Evolutionary conservation across 768 basidiomycete species (phyloP).

Genomic region (Krasilnikovozyma curviuscula): DNA sequence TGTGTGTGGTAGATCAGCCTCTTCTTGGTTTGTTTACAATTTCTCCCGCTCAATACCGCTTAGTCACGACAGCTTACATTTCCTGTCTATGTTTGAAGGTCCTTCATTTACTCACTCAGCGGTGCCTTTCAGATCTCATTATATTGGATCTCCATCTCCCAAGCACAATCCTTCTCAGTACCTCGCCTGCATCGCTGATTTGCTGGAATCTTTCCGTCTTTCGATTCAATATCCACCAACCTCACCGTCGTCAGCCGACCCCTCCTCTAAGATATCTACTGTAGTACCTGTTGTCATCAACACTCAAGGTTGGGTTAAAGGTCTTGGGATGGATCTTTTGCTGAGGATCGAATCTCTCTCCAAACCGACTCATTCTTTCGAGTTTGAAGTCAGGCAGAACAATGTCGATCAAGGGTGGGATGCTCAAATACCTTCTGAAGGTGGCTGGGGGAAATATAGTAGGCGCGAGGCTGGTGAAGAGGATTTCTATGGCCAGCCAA

Average conservation of each 20-base stretch:
- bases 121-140: constrained; percentile 55
- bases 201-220: constrained; percentile 36
- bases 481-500: background rate
- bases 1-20: constrained; percentile 48
- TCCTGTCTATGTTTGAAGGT: constrained; percentile 31
- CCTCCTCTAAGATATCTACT: background rate
- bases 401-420: constrained; percentile 7
- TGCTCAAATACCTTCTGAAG: constrained; percentile 7
- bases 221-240: constrained; percentile 37
- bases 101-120: constrained; percentile 73
- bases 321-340: constrained; percentile 66
- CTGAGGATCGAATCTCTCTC: constrained; percentile 47
- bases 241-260: constrained; percentile 16
- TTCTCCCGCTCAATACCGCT: too few species aligned
- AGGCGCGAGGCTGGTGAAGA: background rate
- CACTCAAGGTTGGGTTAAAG: constrained; percentile 93
- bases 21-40: constrained; percentile 37
- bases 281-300: constrained; percentile 72
- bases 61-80: background rate
- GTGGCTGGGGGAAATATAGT: constrained; percentile 8
- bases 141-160: constrained; percentile 59
- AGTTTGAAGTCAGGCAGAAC: constrained; percentile 16
- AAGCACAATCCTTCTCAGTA: constrained; percentile 58
- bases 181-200: constrained; percentile 43
- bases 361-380: constrained; percentile 41